phyloP scores from a whole-genome alignment of 1,139 yeast genomes.

The Protomyces pachydermus region DNA sequence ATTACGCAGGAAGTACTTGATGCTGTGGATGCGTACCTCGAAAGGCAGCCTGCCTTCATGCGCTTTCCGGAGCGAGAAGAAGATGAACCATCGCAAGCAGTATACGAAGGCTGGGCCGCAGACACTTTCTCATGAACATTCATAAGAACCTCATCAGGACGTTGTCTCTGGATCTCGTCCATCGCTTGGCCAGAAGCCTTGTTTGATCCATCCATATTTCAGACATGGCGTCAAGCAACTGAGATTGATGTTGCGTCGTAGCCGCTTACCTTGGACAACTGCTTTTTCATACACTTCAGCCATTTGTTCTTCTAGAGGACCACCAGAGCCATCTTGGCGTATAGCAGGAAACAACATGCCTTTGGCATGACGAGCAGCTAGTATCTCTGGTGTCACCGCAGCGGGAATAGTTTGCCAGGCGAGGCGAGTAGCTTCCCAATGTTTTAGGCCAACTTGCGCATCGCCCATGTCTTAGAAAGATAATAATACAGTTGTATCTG shows the following conservation, averaged over 20 bases:
- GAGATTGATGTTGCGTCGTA: constrained; percentile 1
- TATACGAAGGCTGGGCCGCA: not conserved
- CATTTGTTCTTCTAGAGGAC: not conserved
- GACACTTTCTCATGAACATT: not conserved
- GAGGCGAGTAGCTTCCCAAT: not conserved
- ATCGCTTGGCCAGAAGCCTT: constrained; percentile 23
- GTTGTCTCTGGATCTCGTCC: not conserved
- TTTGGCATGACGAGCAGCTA: not conserved
- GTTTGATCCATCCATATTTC: constrained; percentile 17
- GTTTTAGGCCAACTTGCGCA: not conserved
- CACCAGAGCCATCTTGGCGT: not conserved
- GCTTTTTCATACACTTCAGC: not conserved
- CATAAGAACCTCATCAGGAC: not conserved
- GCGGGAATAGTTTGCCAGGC: not conserved
- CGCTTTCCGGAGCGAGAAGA: not conserved
- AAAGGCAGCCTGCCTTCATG: not conserved
- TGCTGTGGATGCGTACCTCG: not conserved
- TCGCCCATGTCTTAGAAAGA: not conserved
- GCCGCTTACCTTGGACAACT: not conserved
- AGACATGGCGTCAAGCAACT: constrained; percentile 6
- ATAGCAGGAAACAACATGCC: not conserved
- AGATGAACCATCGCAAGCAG: not conserved
- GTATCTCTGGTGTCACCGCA: not conserved
- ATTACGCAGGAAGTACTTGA: not conserved
- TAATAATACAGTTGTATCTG: no score